Evolutionary conservation across 495 filamentous ascomycete species (phyloP).

Genomic region (Hypoxylon lienhwacheense): DNA sequence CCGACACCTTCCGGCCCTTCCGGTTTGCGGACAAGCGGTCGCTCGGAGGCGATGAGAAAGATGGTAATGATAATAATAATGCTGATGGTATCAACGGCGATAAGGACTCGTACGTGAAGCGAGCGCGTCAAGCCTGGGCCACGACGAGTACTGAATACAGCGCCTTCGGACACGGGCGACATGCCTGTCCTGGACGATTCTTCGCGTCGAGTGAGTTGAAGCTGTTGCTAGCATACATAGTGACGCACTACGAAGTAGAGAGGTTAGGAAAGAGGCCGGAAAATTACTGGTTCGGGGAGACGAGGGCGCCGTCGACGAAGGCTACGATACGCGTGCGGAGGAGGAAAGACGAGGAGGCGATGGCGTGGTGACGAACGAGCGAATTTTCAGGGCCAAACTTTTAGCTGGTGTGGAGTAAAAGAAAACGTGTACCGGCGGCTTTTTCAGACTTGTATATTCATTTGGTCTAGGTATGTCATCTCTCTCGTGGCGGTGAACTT

Average conservation of each 20-base stretch:
- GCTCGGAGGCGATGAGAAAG: neutral
- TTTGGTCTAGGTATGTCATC: no score
- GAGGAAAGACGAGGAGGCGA: slow-evolving; percentile 21
- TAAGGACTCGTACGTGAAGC: slow-evolving; percentile 32
- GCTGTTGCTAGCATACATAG: slow-evolving; percentile 44
- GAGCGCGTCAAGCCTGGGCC: slow-evolving; percentile 38
- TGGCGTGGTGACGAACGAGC: neutral
- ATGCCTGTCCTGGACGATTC: slow-evolving; percentile 49
- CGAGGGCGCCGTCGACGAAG: slow-evolving; percentile 39
- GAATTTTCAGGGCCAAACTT: neutral
- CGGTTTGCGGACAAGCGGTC: slow-evolving; percentile 35
- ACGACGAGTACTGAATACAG: slow-evolving; percentile 40
- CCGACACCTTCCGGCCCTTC: slow-evolving; percentile 33
- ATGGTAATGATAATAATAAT: neutral
- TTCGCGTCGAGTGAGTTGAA: slow-evolving; percentile 49
- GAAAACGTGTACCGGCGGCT: neutral
- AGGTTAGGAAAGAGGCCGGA: slow-evolving; percentile 27
- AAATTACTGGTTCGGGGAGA: slow-evolving; percentile 43
- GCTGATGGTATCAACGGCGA: neutral
- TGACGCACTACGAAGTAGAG: slow-evolving; percentile 47
- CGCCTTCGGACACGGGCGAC: slow-evolving; percentile 43
- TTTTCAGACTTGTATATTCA: no score
- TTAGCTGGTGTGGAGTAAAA: neutral
- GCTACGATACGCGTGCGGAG: slow-evolving; percentile 43
- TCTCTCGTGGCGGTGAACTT: no score